Evolutionary conservation across 176 grass and related monocot genomes (phyloP).

Genomic region (Zea luxurians): DNA sequence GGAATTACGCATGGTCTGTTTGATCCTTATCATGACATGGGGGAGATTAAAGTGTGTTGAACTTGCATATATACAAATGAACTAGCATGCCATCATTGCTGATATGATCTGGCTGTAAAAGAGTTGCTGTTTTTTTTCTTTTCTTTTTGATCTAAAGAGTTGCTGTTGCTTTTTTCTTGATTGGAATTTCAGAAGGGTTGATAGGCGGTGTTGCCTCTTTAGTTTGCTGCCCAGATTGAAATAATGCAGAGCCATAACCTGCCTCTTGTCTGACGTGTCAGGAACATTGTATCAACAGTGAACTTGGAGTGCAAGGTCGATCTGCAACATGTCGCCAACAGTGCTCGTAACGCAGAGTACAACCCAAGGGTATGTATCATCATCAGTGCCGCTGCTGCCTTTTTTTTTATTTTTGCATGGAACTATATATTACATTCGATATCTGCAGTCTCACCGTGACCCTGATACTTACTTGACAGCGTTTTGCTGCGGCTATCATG

Average conservation of each 20-base stretch:
- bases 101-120: background rate
- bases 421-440: too few relatives aligned
- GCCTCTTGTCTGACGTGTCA: constrained; percentile 34
- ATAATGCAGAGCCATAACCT: background rate
- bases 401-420: too few relatives aligned
- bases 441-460: background rate
- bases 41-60: background rate
- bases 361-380: constrained; percentile 66
- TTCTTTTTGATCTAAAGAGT: too few relatives aligned
- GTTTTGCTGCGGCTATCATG: constrained; percentile 86
- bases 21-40: too few relatives aligned
- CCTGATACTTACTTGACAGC: constrained; percentile 46
- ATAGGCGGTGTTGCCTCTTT: background rate
- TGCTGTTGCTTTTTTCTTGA: background rate
- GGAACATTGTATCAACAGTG: constrained; percentile 92
- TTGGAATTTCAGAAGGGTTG: background rate
- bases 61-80: background rate
- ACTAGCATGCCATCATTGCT: background rate
- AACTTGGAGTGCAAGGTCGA: constrained; percentile 75
- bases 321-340: constrained; percentile 65
- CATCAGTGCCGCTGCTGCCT: background rate
- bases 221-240: background rate
- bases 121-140: background rate
- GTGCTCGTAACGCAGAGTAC: constrained; percentile 84
- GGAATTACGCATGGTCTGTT: too few relatives aligned